phyloP scores from a whole-genome alignment of 2,329 filamentous ascomycete genomes.

The Colletotrichum musae region DNA sequence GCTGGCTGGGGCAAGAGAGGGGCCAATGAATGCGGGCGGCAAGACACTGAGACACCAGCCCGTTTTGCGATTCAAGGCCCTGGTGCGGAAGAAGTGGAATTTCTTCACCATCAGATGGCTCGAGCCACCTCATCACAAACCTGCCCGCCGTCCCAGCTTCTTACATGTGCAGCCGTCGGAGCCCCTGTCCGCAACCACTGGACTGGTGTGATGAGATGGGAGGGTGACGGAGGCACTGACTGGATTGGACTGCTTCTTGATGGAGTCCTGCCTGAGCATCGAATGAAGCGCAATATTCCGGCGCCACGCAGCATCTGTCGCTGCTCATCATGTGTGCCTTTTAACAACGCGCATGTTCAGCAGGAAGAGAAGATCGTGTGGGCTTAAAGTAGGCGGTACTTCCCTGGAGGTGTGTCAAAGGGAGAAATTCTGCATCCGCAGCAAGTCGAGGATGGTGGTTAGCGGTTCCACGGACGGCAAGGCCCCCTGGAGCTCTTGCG shows the following conservation, averaged over 20 bases:
- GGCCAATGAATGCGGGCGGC: constrained; percentile 30
- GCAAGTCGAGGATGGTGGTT: constrained; percentile 12
- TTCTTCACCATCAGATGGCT: constrained; percentile 31
- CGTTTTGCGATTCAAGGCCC: constrained; percentile 39
- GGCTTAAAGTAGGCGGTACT: constrained; percentile 24
- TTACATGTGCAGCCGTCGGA: constrained; percentile 7
- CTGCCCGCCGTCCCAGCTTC: constrained; percentile 12
- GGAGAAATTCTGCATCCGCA: constrained; percentile 10
- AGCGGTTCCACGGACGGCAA: constrained; percentile 25
- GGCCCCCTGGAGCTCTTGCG: constrained; percentile 22
- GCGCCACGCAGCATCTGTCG: no score
- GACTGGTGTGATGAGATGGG: constrained; percentile 14
- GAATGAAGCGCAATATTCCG: neutral
- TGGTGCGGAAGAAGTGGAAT: constrained; percentile 30
- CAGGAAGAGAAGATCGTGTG: neutral
- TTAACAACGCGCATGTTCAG: neutral
- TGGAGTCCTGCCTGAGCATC: neutral
- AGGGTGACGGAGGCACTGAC: constrained; percentile 17
- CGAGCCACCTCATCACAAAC: constrained; percentile 23
- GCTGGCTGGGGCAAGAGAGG: constrained; percentile 19
- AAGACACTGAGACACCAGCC: constrained; percentile 41
- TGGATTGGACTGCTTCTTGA: constrained; percentile 26
- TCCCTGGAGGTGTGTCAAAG: constrained; percentile 12
- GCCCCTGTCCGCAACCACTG: neutral
- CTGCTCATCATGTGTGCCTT: no score